Evolutionary conservation across 495 filamentous ascomycete species (phyloP).

Genomic region (Penicillium argentinense): DNA sequence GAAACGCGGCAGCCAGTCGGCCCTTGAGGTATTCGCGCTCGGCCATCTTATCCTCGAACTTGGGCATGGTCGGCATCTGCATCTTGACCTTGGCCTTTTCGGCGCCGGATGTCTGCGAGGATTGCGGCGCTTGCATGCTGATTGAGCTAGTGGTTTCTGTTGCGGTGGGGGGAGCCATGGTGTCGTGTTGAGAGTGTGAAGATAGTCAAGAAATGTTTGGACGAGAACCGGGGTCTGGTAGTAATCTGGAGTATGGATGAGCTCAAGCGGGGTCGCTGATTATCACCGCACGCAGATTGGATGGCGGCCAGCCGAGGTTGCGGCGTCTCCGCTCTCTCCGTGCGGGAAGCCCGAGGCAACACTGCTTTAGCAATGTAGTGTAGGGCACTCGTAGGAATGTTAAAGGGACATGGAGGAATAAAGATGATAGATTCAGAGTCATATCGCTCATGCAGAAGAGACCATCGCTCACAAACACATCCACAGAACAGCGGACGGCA

Average conservation of each 20-base stretch:
- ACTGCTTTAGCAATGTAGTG: too few species aligned
- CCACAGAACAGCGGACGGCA: too few species aligned
- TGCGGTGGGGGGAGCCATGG: slow-evolving; percentile 33
- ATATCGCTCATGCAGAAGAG: too few species aligned
- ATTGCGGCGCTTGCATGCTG: slow-evolving; percentile 20
- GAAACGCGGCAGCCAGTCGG: slow-evolving; percentile 63
- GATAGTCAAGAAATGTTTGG: too few species aligned
- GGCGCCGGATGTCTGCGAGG: slow-evolving; percentile 27
- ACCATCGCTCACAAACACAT: too few species aligned
- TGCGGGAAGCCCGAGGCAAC: too few species aligned
- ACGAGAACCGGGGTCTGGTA: too few species aligned
- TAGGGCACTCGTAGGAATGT: too few species aligned
- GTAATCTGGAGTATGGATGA: too few species aligned
- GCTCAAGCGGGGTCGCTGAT: slow-evolving; percentile 7
- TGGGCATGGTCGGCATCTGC: slow-evolving; percentile 49
- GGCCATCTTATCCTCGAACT: slow-evolving; percentile 59
- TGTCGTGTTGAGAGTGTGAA: too few species aligned
- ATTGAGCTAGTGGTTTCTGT: slow-evolving; percentile 27
- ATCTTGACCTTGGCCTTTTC: slow-evolving; percentile 44
- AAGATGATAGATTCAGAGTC: too few species aligned
- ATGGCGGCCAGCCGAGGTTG: slow-evolving; percentile 5
- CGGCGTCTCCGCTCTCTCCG: slow-evolving; percentile 1
- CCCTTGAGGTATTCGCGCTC: slow-evolving; percentile 68
- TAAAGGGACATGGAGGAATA: too few species aligned
- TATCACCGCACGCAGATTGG: slow-evolving; percentile 5